Conservation (phyloP, 495 filamentous ascomycete species). For the Hypoxylon fragiforme region DNA sequence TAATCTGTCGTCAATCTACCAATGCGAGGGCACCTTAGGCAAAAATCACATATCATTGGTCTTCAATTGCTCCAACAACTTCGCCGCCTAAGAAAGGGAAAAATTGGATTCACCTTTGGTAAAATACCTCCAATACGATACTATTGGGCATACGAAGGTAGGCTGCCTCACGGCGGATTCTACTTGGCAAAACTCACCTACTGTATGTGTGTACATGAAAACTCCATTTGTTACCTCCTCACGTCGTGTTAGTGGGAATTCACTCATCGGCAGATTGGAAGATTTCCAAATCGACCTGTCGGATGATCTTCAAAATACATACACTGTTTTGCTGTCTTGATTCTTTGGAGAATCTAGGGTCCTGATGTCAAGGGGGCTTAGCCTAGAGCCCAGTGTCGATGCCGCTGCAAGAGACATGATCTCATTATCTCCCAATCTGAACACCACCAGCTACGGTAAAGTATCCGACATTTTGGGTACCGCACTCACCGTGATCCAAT, state of each 20-base stretch:
- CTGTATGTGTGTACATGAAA: no score
- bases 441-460: slow-evolving; percentile 2
- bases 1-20: slow-evolving; percentile 33
- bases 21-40: slow-evolving; percentile 34
- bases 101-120: no score
- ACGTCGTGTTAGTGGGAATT: slow-evolving; percentile 21
- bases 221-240: slow-evolving; percentile 15
- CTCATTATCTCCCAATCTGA: slow-evolving; percentile 4
- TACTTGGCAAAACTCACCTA: slow-evolving; percentile 26
- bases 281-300: slow-evolving; percentile 5
- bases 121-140: slow-evolving; percentile 27
- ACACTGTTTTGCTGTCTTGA: no score
- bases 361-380: slow-evolving; percentile 6
- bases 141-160: slow-evolving; percentile 22
- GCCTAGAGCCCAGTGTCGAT: slow-evolving; percentile 10
- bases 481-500: slow-evolving; percentile 21
- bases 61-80: slow-evolving; percentile 24
- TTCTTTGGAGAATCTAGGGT: slow-evolving; percentile 7
- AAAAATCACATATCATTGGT: slow-evolving; percentile 31
- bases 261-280: slow-evolving; percentile 20
- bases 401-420: slow-evolving; percentile 3
- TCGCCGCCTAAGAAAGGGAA: no score
- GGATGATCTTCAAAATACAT: slow-evolving; percentile 9
- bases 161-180: slow-evolving; percentile 30
- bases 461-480: slow-evolving; percentile 17